Percentiles rank a stretch among this genome's conserved stretches.
Conservation (phyloP, 257 asterid genomes). For the Plantago elongata region DNA sequence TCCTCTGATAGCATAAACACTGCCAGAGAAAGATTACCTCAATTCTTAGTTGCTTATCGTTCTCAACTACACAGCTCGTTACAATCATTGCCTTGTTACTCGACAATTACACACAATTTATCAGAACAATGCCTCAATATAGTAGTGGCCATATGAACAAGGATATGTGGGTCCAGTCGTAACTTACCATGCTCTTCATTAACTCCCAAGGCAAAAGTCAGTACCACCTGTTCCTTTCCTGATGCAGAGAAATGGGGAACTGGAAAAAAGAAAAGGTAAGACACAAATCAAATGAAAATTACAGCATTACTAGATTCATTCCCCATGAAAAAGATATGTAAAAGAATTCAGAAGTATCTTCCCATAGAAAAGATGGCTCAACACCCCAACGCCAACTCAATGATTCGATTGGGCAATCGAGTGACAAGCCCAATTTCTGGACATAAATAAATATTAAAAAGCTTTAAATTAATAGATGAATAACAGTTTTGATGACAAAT, state of each 20-base stretch:
- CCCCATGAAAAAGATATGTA: background rate
- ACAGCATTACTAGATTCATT: background rate
- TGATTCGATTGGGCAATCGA: slow-evolving; percentile 12
- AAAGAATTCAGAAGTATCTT: slow-evolving; percentile 2
- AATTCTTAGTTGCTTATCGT: too few relatives aligned
- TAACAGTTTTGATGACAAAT: background rate
- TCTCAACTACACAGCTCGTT: too few relatives aligned
- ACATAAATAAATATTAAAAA: slow-evolving; percentile 4
- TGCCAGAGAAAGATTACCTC: too few relatives aligned
- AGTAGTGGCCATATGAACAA: background rate
- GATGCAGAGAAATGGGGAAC: slow-evolving; percentile 5
- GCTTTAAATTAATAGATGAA: background rate
- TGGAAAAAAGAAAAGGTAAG: background rate
- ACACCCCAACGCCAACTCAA: slow-evolving; percentile 12
- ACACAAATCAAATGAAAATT: background rate
- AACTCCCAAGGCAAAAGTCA: background rate
- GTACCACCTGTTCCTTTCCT: background rate
- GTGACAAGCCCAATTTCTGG: slow-evolving; percentile 8
- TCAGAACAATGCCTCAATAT: background rate
- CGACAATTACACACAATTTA: background rate
- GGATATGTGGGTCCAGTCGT: background rate
- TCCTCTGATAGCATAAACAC: too few relatives aligned
- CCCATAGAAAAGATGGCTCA: slow-evolving; percentile 15
- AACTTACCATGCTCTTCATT: slow-evolving; percentile 7
- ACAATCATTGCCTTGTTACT: background rate